Conservation (phyloP, 768 basidiomycete genomes). For the Calocera viscosa region DNA sequence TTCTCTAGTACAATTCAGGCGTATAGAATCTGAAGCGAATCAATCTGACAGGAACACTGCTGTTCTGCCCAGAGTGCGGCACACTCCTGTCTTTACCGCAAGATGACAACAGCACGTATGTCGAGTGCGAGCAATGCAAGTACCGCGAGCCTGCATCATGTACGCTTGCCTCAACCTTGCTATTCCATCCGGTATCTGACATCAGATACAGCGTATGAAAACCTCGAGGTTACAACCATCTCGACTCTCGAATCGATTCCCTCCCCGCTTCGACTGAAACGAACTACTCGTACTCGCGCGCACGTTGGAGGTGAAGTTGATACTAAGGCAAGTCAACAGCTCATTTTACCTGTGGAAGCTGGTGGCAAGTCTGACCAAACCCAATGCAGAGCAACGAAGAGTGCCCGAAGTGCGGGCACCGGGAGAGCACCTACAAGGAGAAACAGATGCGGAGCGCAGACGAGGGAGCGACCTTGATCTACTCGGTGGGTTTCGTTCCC, state of each 20-base stretch:
- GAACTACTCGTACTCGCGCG: slow-evolving; percentile 76
- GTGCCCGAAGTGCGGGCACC: slow-evolving; percentile 76
- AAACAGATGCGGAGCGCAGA: slow-evolving; percentile 86
- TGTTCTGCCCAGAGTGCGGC: slow-evolving; percentile 91
- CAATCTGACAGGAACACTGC: slow-evolving; percentile 57
- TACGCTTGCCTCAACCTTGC: slow-evolving; percentile 30
- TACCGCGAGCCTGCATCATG: slow-evolving; percentile 79
- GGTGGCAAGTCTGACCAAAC: slow-evolving; percentile 32
- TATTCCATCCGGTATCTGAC: not conserved
- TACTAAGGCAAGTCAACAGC: slow-evolving; percentile 39
- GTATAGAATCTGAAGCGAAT: not conserved
- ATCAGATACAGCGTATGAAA: slow-evolving; percentile 66
- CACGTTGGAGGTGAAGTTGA: slow-evolving; percentile 57
- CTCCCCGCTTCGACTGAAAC: slow-evolving; percentile 69
- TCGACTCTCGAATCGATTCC: slow-evolving; percentile 95
- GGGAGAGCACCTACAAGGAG: slow-evolving; percentile 78
- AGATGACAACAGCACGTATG: slow-evolving; percentile 44
- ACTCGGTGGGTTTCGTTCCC: slow-evolving; percentile 50
- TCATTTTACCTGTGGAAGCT: not conserved
- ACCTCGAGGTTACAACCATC: slow-evolving; percentile 74
- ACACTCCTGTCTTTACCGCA: slow-evolving; percentile 77
- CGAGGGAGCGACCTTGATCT: slow-evolving; percentile 89
- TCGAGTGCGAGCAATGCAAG: slow-evolving; percentile 70
- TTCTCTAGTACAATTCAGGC: not conserved
- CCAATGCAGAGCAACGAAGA: slow-evolving; percentile 66